phyloP scores from a whole-genome alignment of 2,329 filamentous ascomycete genomes.

The Aschersonia sp. region DNA sequence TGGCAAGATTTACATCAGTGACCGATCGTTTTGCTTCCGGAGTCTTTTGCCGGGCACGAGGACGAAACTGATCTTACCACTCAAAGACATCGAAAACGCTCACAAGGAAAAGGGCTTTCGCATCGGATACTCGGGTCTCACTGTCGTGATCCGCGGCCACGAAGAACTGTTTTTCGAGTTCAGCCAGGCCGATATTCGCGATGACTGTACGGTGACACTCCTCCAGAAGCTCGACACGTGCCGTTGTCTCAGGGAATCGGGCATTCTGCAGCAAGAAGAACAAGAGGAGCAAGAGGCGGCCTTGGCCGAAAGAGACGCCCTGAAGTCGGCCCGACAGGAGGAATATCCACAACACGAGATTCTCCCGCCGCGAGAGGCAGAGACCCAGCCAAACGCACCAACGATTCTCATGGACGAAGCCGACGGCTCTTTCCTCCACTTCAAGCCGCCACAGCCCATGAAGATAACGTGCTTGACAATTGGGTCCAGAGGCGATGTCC shows the following conservation, averaged over 20 bases:
- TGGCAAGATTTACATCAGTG: slow-evolving; percentile 90
- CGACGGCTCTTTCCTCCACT: slow-evolving; percentile 74
- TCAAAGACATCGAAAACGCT: slow-evolving; percentile 84
- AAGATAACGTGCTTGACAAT: slow-evolving; percentile 90
- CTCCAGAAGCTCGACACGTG: slow-evolving; percentile 62
- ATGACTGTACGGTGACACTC: slow-evolving; percentile 77
- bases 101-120: slow-evolving; percentile 92
- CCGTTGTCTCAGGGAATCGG: slow-evolving; percentile 56
- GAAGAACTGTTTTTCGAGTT: slow-evolving; percentile 98
- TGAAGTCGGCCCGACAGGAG: slow-evolving; percentile 57
- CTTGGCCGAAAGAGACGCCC: slow-evolving; percentile 64
- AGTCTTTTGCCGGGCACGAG: slow-evolving; percentile 78
- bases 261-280: slow-evolving; percentile 51
- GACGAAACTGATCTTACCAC: slow-evolving; percentile 81
- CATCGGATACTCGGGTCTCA: slow-evolving; percentile 78
- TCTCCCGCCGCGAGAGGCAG: slow-evolving; percentile 29
- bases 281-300: slow-evolving; percentile 59
- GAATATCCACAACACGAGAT: slow-evolving; percentile 36
- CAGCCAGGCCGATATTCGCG: slow-evolving; percentile 57
- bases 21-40: slow-evolving; percentile 79
- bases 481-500: slow-evolving; percentile 87
- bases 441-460: slow-evolving; percentile 70
- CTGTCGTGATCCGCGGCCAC: slow-evolving; percentile 84
- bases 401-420: slow-evolving; percentile 84
- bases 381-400: slow-evolving; percentile 41